phyloP scores from a whole-genome alignment of 352 stramenopile genomes.

The Phytopythium helicoides region DNA sequence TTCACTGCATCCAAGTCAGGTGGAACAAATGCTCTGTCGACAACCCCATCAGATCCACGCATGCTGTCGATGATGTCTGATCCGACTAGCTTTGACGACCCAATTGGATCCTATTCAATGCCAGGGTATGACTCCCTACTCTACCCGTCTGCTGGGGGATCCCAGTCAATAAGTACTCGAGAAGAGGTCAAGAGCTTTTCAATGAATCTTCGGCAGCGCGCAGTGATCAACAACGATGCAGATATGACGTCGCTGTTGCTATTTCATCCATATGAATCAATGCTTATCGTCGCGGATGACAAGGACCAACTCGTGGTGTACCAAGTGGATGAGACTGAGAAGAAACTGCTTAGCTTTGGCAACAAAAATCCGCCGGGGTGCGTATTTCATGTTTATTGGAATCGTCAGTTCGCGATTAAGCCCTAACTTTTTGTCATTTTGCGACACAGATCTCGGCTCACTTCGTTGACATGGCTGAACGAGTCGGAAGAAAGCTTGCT shows the following conservation, averaged over 20 bases:
- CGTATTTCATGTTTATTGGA: slow-evolving; percentile 17
- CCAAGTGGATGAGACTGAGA: slow-evolving; percentile 91
- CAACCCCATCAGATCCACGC: background rate
- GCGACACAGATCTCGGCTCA: slow-evolving; percentile 81
- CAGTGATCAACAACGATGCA: slow-evolving; percentile 90
- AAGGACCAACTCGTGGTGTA: slow-evolving; percentile 94
- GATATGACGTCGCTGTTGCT: slow-evolving; percentile 95
- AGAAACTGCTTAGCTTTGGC: slow-evolving; percentile 73
- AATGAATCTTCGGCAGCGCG: slow-evolving; percentile 88
- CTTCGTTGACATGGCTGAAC: slow-evolving; percentile 97
- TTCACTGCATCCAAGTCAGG: slow-evolving; percentile 29
- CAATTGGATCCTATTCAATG: background rate
- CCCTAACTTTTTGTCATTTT: slow-evolving; percentile 10
- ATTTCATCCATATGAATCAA: slow-evolving; percentile 95
- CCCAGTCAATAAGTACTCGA: slow-evolving; percentile 27
- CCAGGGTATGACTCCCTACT: slow-evolving; percentile 3
- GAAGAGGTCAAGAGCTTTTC: slow-evolving; percentile 76
- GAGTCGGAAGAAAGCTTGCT: slow-evolving; percentile 92
- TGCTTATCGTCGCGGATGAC: slow-evolving; percentile 94
- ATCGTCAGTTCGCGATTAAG: no score
- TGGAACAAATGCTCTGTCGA: background rate
- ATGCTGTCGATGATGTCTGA: background rate
- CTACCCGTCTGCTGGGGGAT: background rate
- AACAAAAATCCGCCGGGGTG: slow-evolving; percentile 86
- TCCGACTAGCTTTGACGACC: slow-evolving; percentile 2